Percentiles rank a stretch among this genome's conserved stretches.
These are phyloP conservation scores for Phytophthora hibernalis DNA, from an alignment of 352 stramenopile genomes.

Conservation along the genomic window DNA sequence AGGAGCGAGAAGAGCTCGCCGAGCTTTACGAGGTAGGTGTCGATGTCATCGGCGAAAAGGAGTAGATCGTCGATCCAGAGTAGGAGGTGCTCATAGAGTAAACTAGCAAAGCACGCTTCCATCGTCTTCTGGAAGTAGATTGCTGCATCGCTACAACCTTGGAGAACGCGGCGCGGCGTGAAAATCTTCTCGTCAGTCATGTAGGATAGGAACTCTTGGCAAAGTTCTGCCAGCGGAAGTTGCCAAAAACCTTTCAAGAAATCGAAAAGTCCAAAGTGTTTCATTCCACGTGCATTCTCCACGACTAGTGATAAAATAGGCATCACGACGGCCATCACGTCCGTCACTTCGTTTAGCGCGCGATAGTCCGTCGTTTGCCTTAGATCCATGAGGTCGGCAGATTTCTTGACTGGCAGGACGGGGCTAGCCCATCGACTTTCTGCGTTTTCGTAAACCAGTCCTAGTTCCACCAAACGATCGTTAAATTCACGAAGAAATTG, in stretches of 20 bases:
- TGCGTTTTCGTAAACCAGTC: constrained; percentile 10
- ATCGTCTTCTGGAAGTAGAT: constrained; percentile 16
- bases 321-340: background rate
- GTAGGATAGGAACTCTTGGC: constrained; percentile 24
- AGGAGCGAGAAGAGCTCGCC: constrained; percentile 29
- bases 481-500: background rate
- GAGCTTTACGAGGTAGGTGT: constrained; percentile 28
- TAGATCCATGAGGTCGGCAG: constrained; percentile 8
- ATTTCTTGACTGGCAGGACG: constrained; percentile 1
- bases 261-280: constrained; percentile 5
- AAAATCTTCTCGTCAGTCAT: constrained; percentile 27
- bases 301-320: background rate
- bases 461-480: constrained; percentile 1
- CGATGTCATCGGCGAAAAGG: constrained; percentile 25
- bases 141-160: constrained; percentile 13
- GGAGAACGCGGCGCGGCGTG: constrained; percentile 20
- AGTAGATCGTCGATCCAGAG: constrained; percentile 45
- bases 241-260: constrained; percentile 13
- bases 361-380: background rate
- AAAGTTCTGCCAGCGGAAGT: background rate
- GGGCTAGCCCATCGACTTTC: constrained; percentile 10
- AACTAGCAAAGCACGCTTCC: constrained; percentile 12
- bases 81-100: constrained; percentile 18
- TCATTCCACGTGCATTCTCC: constrained; percentile 5
- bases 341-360: background rate